Conservation (phyloP, 495 filamentous ascomycete genomes). For the Pyronema omphalodes region DNA sequence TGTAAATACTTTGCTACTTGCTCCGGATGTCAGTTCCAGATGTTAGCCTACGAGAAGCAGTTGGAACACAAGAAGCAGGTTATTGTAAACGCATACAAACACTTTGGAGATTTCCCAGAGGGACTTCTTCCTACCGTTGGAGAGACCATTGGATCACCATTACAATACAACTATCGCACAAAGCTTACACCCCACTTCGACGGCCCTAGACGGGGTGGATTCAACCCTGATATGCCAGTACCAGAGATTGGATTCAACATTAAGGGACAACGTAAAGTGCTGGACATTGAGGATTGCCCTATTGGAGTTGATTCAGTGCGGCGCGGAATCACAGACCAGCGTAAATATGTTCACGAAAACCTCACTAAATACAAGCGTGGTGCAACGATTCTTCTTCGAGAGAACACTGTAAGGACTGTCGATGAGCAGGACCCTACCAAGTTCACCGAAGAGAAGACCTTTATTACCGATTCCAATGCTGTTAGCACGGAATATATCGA, state of each 20-base stretch:
- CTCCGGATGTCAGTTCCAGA: conserved; percentile 91
- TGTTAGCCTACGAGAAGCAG: conserved; percentile 79
- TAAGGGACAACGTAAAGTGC: conserved; percentile 49
- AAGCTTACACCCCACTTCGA: conserved; percentile 95
- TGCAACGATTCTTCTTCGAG: conserved; percentile 74
- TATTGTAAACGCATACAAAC: conserved; percentile 76
- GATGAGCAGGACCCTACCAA: conserved; percentile 27
- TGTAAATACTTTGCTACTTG: conserved; percentile 79
- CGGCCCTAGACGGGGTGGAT: conserved; percentile 31
- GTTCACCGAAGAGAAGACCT: conserved; percentile 61
- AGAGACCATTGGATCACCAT: conserved; percentile 73
- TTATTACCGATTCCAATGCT: conserved; percentile 67
- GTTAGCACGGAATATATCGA: conserved; percentile 72
- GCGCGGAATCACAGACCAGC: conserved; percentile 52
- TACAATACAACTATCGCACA: conserved; percentile 85
- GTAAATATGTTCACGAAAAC: conserved; percentile 49
- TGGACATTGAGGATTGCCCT: conserved; percentile 96
- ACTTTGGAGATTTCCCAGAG: conserved; percentile 71
- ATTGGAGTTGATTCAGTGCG: conserved; percentile 76
- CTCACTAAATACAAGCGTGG: conserved; percentile 56
- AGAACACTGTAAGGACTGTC: conserved; percentile 54
- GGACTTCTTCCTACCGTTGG: conserved; percentile 48
- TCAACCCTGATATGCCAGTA: conserved; percentile 28
- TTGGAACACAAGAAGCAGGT: conserved; percentile 66
- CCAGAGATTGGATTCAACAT: conserved; percentile 82